Conservation (phyloP, 148 eudicot species). For the Vaccinium darrowii region DNA sequence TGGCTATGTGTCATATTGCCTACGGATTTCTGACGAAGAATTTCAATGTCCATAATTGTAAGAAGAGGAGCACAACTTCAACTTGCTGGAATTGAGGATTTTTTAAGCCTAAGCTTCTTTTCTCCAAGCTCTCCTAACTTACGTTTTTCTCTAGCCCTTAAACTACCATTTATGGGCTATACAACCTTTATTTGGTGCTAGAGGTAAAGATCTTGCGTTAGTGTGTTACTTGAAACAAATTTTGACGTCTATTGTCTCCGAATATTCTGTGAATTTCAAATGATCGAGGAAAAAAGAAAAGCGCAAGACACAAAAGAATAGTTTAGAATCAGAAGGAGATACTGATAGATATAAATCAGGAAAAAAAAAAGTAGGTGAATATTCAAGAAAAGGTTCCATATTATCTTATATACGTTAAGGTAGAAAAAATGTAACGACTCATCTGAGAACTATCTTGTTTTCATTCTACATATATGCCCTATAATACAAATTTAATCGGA, state of each 20-base stretch:
- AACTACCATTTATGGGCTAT: background rate
- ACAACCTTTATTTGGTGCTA: background rate
- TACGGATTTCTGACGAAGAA: background rate
- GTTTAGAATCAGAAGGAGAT: background rate
- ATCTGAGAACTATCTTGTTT: background rate
- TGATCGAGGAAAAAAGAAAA: background rate
- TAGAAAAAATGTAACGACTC: background rate
- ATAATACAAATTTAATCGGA: background rate
- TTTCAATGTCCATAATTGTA: background rate
- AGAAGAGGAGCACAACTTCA: background rate
- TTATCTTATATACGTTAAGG: background rate
- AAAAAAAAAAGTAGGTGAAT: background rate
- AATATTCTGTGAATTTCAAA: background rate
- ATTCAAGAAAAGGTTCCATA: background rate
- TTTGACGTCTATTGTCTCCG: background rate
- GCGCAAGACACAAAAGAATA: background rate
- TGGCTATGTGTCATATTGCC: background rate
- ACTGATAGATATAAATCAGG: background rate
- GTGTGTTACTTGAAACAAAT: background rate
- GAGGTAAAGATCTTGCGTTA: background rate
- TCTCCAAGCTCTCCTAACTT: background rate
- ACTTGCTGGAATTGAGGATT: conserved; percentile 1
- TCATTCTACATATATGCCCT: background rate
- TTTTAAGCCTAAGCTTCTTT: background rate
- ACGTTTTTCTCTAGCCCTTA: conserved; percentile 5